Conservation (phyloP, 2,329 filamentous ascomycete genomes). For the Trichothecium roseum region DNA sequence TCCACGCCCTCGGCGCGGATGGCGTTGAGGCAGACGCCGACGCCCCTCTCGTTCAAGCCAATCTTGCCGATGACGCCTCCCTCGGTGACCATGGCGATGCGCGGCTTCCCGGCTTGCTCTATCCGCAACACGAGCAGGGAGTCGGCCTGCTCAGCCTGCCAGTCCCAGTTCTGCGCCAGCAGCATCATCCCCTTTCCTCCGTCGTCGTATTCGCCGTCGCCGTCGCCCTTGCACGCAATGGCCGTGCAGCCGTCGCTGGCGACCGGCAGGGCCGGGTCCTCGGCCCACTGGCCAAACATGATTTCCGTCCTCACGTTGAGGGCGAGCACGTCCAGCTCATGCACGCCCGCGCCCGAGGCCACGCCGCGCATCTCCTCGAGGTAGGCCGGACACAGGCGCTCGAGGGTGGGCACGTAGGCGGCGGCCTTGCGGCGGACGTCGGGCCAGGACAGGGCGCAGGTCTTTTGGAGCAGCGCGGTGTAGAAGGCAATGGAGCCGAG, state of each 20-base stretch:
- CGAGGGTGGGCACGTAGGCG: constrained; percentile 4
- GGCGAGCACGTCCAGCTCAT: constrained; percentile 42
- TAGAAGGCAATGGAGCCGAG: constrained; percentile 24
- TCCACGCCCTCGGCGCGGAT: constrained; percentile 47
- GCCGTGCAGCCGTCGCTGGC: constrained; percentile 45
- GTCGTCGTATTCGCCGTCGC: too few relatives aligned
- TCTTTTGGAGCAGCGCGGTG: constrained; percentile 18
- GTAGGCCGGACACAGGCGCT: constrained; percentile 5
- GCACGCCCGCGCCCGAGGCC: constrained; percentile 34
- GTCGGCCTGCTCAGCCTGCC: constrained; percentile 43
- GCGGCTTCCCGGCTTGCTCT: constrained; percentile 26
- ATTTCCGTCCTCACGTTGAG: constrained; percentile 49
- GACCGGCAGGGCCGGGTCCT: constrained; percentile 5
- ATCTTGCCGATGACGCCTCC: constrained; percentile 56
- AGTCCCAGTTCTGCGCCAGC: constrained; percentile 52
- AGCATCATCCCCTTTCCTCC: constrained; percentile 20
- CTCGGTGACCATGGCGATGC: constrained; percentile 46
- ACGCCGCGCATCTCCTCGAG: constrained; percentile 37
- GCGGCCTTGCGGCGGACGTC: background rate
- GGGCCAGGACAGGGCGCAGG: constrained; percentile 20
- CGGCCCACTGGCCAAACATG: constrained; percentile 39
- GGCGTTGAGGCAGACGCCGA: constrained; percentile 52
- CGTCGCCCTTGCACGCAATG: constrained; percentile 29
- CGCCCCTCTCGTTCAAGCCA: constrained; percentile 47
- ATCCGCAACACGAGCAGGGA: constrained; percentile 40